phyloP scores from a whole-genome alignment of 495 filamentous ascomycete species.

The Xylaria scruposa region DNA sequence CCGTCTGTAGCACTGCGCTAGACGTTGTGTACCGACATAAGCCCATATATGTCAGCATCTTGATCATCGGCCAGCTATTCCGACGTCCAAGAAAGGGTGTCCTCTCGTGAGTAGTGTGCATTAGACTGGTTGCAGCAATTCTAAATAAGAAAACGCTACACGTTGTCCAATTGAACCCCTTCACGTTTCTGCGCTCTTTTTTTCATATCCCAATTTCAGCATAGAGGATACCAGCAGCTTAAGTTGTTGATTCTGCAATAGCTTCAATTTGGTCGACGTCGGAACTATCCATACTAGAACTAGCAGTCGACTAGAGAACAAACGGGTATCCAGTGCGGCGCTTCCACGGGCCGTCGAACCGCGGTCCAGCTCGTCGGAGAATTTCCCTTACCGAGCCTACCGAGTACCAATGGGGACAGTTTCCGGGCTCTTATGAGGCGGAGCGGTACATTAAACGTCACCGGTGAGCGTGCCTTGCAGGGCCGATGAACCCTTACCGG shows the following conservation, averaged over 20 bases:
- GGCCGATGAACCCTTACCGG: slow-evolving; percentile 21
- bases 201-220: background rate
- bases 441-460: background rate
- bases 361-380: slow-evolving; percentile 29
- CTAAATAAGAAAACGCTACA: background rate
- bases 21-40: slow-evolving; percentile 9
- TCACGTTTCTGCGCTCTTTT: background rate
- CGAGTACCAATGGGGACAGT: slow-evolving; percentile 23
- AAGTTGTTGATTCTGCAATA: background rate
- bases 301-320: slow-evolving; percentile 1
- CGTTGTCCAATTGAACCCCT: background rate
- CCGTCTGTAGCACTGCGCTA: background rate
- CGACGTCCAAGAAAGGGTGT: background rate
- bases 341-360: slow-evolving; percentile 42
- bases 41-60: slow-evolving; percentile 8
- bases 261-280: background rate
- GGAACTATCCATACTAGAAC: background rate
- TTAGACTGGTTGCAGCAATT: background rate
- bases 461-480: slow-evolving; percentile 24
- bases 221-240: background rate
- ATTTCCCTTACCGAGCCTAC: slow-evolving; percentile 12
- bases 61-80: slow-evolving; percentile 21
- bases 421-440: slow-evolving; percentile 17
- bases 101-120: background rate
- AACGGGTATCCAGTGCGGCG: slow-evolving; percentile 22